Percentiles rank a stretch among this genome's conserved stretches.
These are phyloP conservation scores for Eragrostis nindensis DNA, from an alignment of 176 grass and related monocot genomes.

Conservation along the genomic window DNA sequence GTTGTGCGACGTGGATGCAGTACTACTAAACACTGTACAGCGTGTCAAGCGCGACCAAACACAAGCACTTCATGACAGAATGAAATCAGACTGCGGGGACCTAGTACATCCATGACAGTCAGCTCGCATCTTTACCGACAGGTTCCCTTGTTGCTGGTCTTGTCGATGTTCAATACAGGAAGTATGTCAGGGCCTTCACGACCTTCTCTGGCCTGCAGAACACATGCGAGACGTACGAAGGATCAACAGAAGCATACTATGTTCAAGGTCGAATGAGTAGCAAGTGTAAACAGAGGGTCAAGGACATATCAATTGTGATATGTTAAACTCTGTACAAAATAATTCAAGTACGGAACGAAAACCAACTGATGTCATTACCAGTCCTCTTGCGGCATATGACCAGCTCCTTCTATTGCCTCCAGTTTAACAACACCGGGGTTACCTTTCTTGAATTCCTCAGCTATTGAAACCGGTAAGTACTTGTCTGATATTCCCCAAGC, in stretches of 20 bases:
- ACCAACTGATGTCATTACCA: constrained; percentile 49
- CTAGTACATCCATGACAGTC: not conserved
- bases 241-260: not conserved
- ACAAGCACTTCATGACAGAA: not conserved
- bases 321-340: not conserved
- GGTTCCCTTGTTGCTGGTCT: not conserved
- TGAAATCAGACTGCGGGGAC: constrained; percentile 1
- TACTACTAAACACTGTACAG: not conserved
- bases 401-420: constrained; percentile 82
- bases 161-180: constrained; percentile 45
- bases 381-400: constrained; percentile 97
- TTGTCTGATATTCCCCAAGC: constrained; percentile 92
- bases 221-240: constrained; percentile 12
- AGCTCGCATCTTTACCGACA: not conserved
- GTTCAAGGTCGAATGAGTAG: not conserved
- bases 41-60: not conserved
- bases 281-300: not conserved
- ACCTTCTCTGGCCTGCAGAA: constrained; percentile 90
- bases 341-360: not conserved
- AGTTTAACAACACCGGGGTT: constrained; percentile 69
- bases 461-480: constrained; percentile 72
- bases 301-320: not conserved
- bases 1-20: not conserved
- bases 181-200: constrained; percentile 57
- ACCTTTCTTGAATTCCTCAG: constrained; percentile 79